phyloP scores from a whole-genome alignment of 768 basidiomycete genomes.

The Cyclocybe cylindracea region DNA sequence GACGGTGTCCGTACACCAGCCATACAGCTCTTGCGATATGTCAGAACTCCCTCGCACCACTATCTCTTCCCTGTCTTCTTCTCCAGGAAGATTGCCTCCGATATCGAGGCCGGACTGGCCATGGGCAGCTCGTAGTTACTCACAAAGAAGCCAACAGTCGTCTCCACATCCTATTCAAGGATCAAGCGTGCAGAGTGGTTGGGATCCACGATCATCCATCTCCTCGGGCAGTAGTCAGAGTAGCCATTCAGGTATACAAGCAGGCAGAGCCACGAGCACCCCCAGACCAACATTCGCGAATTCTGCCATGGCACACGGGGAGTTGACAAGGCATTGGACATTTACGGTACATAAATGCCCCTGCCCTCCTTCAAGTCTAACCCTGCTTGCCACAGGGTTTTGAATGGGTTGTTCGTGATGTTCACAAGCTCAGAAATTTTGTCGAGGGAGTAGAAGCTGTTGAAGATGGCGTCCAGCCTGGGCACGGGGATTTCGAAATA shows the following conservation, averaged over 20 bases:
- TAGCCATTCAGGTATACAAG: slow-evolving; percentile 10
- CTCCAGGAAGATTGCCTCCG: slow-evolving; percentile 46
- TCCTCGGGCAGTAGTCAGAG: slow-evolving; percentile 26
- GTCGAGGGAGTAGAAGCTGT: slow-evolving; percentile 46
- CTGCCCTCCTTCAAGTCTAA: neutral
- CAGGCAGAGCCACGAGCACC: slow-evolving; percentile 12
- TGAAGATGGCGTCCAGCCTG: slow-evolving; percentile 30
- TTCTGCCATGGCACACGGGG: slow-evolving; percentile 37
- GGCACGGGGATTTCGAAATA: slow-evolving; percentile 55
- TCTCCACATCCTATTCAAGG: slow-evolving; percentile 31
- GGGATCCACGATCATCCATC: slow-evolving; percentile 31
- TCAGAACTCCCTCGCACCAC: slow-evolving; percentile 37
- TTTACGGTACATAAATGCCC: slow-evolving; percentile 44
- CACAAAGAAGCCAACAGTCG: slow-evolving; percentile 30
- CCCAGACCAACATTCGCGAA: slow-evolving; percentile 17
- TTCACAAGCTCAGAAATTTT: slow-evolving; percentile 55
- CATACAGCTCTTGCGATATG: slow-evolving; percentile 21
- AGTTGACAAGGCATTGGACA: slow-evolving; percentile 62
- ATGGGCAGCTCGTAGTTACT: slow-evolving; percentile 43
- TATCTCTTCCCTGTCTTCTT: slow-evolving; percentile 41
- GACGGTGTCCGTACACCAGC: no score
- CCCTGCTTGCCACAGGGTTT: slow-evolving; percentile 49
- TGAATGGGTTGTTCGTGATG: slow-evolving; percentile 68
- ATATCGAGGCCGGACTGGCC: slow-evolving; percentile 64
- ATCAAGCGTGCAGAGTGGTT: slow-evolving; percentile 24